Conservation (phyloP, 2,329 filamentous ascomycete species). For the Incumbomyces lentus region DNA sequence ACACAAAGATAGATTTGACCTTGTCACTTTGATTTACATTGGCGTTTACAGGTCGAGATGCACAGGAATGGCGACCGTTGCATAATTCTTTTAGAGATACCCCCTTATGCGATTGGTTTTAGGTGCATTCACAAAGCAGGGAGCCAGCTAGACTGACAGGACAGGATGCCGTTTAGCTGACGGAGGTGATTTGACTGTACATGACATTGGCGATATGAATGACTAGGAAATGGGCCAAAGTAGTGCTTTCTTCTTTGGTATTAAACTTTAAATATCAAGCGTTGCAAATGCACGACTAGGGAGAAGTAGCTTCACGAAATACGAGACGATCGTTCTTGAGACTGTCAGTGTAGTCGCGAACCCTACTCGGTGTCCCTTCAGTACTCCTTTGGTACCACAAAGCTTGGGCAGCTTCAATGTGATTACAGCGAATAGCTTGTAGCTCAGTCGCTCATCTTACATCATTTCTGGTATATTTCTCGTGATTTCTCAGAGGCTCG, state of each 20-base stretch:
- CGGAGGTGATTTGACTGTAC: slow-evolving; percentile 1
- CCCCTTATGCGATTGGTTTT: slow-evolving; percentile 7
- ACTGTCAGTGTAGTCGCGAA: too few species aligned
- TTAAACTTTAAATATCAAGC: too few species aligned
- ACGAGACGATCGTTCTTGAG: too few species aligned
- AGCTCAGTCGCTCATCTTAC: too few species aligned
- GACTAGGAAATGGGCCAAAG: neutral
- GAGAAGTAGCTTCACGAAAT: too few species aligned
- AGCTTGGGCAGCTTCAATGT: too few species aligned
- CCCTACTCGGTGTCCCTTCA: neutral
- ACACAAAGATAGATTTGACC: too few species aligned
- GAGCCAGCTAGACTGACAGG: neutral
- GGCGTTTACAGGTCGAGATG: slow-evolving; percentile 2
- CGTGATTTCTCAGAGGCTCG: too few species aligned
- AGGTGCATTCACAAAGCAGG: slow-evolving; percentile 7
- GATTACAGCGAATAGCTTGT: too few species aligned
- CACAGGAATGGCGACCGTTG: slow-evolving; percentile 9
- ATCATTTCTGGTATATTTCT: too few species aligned
- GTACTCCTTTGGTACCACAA: neutral
- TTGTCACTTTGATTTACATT: neutral
- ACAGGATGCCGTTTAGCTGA: neutral
- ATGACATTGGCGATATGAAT: neutral
- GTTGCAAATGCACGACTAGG: too few species aligned
- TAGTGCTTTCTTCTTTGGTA: too few species aligned
- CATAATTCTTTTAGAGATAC: slow-evolving; percentile 6